Percentiles rank a stretch among this genome's conserved stretches.
These are phyloP conservation scores for Coniella vitis DNA, from an alignment of 2,329 filamentous ascomycete genomes.

Conservation along the genomic window DNA sequence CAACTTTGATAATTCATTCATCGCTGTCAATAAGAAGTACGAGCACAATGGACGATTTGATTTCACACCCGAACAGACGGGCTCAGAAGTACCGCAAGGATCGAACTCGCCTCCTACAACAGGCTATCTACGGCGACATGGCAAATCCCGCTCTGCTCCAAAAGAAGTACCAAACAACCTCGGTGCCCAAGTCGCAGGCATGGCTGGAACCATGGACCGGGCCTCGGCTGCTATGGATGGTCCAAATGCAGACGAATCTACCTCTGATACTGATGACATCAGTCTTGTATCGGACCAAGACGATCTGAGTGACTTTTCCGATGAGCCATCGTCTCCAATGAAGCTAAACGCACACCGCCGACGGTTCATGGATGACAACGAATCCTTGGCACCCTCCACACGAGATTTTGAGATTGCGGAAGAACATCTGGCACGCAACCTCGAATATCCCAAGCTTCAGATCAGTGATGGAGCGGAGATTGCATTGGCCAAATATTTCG, in stretches of 20 bases:
- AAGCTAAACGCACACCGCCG: constrained; percentile 40
- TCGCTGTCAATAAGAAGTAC: constrained; percentile 52
- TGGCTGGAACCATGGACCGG: constrained; percentile 28
- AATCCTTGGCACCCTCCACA: constrained; percentile 45
- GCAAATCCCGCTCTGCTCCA: constrained; percentile 32
- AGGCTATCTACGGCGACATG: constrained; percentile 41
- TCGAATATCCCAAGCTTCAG: constrained; percentile 43
- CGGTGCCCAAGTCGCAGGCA: constrained; percentile 31
- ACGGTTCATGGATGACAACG: constrained; percentile 44
- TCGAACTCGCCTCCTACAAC: constrained; percentile 36
- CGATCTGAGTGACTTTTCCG: constrained; percentile 43
- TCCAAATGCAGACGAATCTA: constrained; percentile 30
- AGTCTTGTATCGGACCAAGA: constrained; percentile 51
- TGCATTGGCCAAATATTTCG: constrained; percentile 49
- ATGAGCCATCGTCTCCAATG: constrained; percentile 42
- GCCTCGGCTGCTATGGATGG: constrained; percentile 32
- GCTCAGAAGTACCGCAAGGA: constrained; percentile 23
- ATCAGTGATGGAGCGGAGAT: constrained; percentile 43
- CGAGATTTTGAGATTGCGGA: constrained; percentile 42
- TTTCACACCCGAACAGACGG: constrained; percentile 30
- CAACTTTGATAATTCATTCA: constrained; percentile 45
- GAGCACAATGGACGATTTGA: constrained; percentile 49
- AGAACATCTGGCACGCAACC: constrained; percentile 38
- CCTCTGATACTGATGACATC: constrained; percentile 41
- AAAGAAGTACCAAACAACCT: constrained; percentile 31